Conservation (phyloP, 345 rosid genomes). For the Salix caprea region DNA sequence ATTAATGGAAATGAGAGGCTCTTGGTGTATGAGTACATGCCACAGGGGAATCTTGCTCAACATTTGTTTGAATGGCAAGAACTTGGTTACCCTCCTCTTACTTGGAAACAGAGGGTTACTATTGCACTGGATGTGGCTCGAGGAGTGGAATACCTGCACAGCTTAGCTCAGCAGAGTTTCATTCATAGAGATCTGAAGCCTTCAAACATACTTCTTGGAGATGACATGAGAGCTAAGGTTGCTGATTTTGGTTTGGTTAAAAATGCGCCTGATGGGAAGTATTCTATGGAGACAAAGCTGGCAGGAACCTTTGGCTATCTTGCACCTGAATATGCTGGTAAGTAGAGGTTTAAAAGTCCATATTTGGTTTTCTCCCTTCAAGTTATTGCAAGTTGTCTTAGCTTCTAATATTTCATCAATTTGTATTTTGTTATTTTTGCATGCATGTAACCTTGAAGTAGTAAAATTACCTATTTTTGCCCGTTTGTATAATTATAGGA, state of each 20-base stretch:
- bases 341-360: slow-evolving; percentile 13
- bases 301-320: slow-evolving; percentile 98
- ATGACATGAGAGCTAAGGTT: slow-evolving; percentile 93
- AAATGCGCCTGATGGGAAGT: slow-evolving; percentile 79
- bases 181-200: slow-evolving; percentile 91
- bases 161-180: slow-evolving; percentile 82
- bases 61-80: slow-evolving; percentile 63
- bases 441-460: neutral
- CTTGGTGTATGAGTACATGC: slow-evolving; percentile 89
- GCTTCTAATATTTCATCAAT: neutral
- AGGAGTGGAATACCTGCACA: slow-evolving; percentile 89
- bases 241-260: slow-evolving; percentile 92
- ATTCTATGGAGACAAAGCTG: slow-evolving; percentile 81
- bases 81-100: slow-evolving; percentile 43
- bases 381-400: neutral
- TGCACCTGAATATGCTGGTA: slow-evolving; percentile 97
- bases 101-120: slow-evolving; percentile 80
- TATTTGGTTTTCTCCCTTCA: neutral
- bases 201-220: slow-evolving; percentile 80
- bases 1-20: slow-evolving; percentile 73
- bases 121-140: slow-evolving; percentile 83
- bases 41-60: slow-evolving; percentile 74
- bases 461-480: neutral
- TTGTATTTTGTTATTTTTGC: neutral
- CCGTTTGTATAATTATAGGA: neutral